Conservation (phyloP, 2,329 filamentous ascomycete species). For the Colletotrichum lentis region DNA sequence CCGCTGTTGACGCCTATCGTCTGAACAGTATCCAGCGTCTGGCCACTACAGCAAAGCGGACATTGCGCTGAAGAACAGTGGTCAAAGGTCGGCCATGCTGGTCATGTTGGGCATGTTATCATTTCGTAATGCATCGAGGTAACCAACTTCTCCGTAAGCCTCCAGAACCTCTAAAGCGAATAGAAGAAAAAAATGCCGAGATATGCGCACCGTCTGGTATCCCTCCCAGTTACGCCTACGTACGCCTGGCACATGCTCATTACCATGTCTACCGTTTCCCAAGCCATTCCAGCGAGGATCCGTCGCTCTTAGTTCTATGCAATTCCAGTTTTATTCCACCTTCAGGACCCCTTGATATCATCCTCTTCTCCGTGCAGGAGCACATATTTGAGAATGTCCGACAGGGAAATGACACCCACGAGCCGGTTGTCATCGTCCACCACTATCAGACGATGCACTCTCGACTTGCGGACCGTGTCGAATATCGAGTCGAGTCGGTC, state of each 20-base stretch:
- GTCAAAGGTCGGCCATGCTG: neutral
- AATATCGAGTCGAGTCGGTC: slow-evolving; percentile 96
- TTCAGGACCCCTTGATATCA: slow-evolving; percentile 23
- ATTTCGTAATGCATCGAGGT: slow-evolving; percentile 36
- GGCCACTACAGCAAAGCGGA: neutral
- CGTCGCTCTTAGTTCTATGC: slow-evolving; percentile 36
- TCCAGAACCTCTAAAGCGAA: slow-evolving; percentile 35
- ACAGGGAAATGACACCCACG: slow-evolving; percentile 89
- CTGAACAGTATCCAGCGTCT: neutral
- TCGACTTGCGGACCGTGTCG: slow-evolving; percentile 92
- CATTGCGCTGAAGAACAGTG: neutral
- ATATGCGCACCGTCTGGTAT: slow-evolving; percentile 37
- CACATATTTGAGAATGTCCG: slow-evolving; percentile 96
- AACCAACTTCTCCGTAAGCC: slow-evolving; percentile 20
- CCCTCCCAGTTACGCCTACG: slow-evolving; percentile 40
- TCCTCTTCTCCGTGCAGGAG: slow-evolving; percentile 80
- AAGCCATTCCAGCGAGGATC: slow-evolving; percentile 38
- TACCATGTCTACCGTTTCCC: slow-evolving; percentile 37
- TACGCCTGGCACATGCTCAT: slow-evolving; percentile 47
- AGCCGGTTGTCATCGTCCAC: slow-evolving; percentile 89
- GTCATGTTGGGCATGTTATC: slow-evolving; percentile 29
- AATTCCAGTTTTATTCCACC: slow-evolving; percentile 27
- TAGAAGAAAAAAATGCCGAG: slow-evolving; percentile 29
- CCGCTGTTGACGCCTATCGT: neutral
- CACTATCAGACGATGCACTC: slow-evolving; percentile 91